A percentile compares a stretch with the other conserved stretches of the same genome.
These are phyloP conservation scores for Gomphus bonarii DNA, from an alignment of 1,284 basidiomycete genomes.

Conservation along the genomic window DNA sequence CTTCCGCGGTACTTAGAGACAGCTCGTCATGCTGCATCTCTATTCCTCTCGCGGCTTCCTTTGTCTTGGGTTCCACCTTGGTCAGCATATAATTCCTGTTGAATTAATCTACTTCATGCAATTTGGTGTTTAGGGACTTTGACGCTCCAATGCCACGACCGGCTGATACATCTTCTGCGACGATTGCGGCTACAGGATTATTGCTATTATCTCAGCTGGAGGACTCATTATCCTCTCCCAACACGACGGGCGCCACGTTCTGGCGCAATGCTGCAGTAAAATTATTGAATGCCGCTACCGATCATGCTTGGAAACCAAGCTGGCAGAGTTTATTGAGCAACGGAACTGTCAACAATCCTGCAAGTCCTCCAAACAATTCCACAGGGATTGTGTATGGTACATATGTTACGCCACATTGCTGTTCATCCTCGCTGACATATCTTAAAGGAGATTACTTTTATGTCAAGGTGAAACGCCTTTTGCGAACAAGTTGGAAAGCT, in stretches of 20 bases:
- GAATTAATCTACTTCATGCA: not conserved
- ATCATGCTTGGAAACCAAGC: slow-evolving; percentile 39
- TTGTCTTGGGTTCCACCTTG: slow-evolving; percentile 52
- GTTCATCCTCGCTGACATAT: not conserved
- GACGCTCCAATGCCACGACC: slow-evolving; percentile 52
- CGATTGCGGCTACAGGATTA: slow-evolving; percentile 46
- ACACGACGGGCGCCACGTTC: slow-evolving; percentile 25
- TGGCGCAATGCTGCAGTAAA: slow-evolving; percentile 42
- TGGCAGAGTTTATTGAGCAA: slow-evolving; percentile 59
- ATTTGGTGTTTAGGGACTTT: slow-evolving; percentile 43
- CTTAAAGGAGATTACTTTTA: slow-evolving; percentile 32
- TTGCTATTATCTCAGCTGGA: slow-evolving; percentile 49
- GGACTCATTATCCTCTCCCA: slow-evolving; percentile 21
- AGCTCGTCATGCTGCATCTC: slow-evolving; percentile 42
- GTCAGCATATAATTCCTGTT: slow-evolving; percentile 22
- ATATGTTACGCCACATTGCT: slow-evolving; percentile 10
- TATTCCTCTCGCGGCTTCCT: slow-evolving; percentile 49
- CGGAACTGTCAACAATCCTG: slow-evolving; percentile 52
- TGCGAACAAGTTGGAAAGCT: not conserved
- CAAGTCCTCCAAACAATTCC: slow-evolving; percentile 34
- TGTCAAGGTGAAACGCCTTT: slow-evolving; percentile 19
- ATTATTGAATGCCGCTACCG: slow-evolving; percentile 41
- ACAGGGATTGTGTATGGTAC: slow-evolving; percentile 58
- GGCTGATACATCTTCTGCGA: slow-evolving; percentile 59
- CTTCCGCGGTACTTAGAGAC: slow-evolving; percentile 44